Conservation (phyloP, 768 basidiomycete genomes). For the Boletus bicolor region DNA sequence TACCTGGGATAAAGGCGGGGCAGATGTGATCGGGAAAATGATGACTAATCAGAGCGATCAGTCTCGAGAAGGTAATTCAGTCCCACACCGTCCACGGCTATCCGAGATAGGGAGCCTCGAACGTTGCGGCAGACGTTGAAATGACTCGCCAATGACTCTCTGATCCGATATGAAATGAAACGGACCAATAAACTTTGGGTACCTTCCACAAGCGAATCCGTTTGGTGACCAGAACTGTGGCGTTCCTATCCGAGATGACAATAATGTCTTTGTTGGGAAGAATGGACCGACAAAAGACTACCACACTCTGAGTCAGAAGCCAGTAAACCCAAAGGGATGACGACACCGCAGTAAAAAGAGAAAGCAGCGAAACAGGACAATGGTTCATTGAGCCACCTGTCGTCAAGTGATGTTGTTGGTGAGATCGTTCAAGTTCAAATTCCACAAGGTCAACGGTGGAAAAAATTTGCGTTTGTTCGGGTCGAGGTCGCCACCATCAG, state of each 20-base stretch:
- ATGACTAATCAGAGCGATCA: constrained; percentile 22
- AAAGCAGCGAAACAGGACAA: not conserved
- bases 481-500: constrained; percentile 3
- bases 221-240: constrained; percentile 11
- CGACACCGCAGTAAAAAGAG: constrained; percentile 12
- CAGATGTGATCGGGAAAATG: constrained; percentile 30
- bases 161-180: constrained; percentile 11
- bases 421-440: not conserved
- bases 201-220: not conserved
- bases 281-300: constrained; percentile 10
- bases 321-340: constrained; percentile 8
- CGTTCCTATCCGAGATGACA: constrained; percentile 12
- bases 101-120: not conserved
- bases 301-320: not conserved
- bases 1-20: constrained; percentile 13
- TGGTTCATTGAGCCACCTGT: not conserved
- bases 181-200: not conserved
- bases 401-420: not conserved
- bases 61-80: not conserved
- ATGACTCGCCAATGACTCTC: constrained; percentile 6
- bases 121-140: not conserved
- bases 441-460: not conserved
- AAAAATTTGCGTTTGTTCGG: not conserved
- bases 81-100: constrained; percentile 11
- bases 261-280: not conserved